Base-by-base conservation (phyloP, 2,329 filamentous ascomycete species). In the Exutisphaerella laricina region DNA sequence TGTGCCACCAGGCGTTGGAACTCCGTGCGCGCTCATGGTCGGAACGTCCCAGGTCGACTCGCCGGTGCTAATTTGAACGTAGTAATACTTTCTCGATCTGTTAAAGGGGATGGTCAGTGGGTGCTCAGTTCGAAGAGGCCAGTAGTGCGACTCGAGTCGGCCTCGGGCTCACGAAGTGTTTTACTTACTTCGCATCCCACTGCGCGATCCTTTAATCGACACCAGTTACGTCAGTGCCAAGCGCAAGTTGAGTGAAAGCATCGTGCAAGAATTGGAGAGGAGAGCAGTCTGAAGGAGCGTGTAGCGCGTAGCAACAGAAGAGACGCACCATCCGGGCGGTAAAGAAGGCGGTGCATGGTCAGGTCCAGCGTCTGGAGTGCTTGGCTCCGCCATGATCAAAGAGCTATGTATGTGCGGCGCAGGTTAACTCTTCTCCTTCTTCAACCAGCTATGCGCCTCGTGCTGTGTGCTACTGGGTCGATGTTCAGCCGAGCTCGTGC, bases 1-100 rank as follows among this genome's bases (percentile, higher is more conserved):
- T 33, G 65, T 68, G 29, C 51, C 54, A 36, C 62, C 61, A 14
- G 64, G 61, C 9, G 62, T 65, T 17, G 63, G 64, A 23, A 65
- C 63, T 32, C 63, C 60, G 17, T 64, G 64, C 31, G 65, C 64
- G 28, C 63, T 59, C 48, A 54, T 56, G 9, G 63, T 66, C 9
- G 65, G 65, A 20, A 58, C 56, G 31, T 67, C 63, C 65, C 65
- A 68, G 14, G 64, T 67, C 25, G 63, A 66, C 43, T 64, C 61
- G 44, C 65, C 64, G 39, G 65, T 68, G 49, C 59, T 64, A 30
- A 67, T 66, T 50, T 66, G 64, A 10, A 68, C 65, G 48, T 56
- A 68, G 56, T 68, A 68, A 50, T 68, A 68, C 43, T 67, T 66
- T 43, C 64, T 54, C 17, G 62, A 65, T 59, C 64, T 66, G 41